These are phyloP conservation scores for Backusella sp. DNA, from an alignment of 192 early-diverging fungal genomes.

Conservation along the genomic window DNA sequence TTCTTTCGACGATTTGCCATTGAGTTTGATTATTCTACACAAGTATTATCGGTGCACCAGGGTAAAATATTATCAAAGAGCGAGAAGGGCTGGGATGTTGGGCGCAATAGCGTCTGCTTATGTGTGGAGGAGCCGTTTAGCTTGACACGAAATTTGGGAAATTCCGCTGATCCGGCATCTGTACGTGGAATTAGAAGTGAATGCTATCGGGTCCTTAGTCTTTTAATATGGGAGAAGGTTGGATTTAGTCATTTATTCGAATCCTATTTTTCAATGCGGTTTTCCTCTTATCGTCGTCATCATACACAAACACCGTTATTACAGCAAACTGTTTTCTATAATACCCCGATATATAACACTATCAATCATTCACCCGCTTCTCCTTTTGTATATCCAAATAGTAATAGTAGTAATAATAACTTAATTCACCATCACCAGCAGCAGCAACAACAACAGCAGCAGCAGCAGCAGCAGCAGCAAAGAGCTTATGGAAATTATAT, in stretches of 20 bases:
- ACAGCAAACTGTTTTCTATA: not conserved
- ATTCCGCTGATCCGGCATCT: conserved; percentile 76
- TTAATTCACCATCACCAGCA: not conserved
- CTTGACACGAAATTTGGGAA: conserved; percentile 83
- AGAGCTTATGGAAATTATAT: not conserved
- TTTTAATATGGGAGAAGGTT: not conserved
- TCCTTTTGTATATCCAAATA: not conserved
- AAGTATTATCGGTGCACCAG: conserved; percentile 78
- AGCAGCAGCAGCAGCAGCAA: not conserved
- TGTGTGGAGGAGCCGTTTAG: conserved; percentile 95
- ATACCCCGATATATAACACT: not conserved
- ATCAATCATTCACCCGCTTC: not conserved
- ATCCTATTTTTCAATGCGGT: not conserved
- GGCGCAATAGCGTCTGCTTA: conserved; percentile 63
- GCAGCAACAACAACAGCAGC: not conserved
- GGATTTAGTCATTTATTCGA: not conserved
- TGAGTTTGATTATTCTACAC: conserved; percentile 79
- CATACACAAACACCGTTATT: not conserved
- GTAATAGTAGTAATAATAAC: not conserved
- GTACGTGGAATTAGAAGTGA: conserved; percentile 78
- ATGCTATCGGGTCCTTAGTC: conserved; percentile 65
- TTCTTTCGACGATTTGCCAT: conserved; percentile 82
- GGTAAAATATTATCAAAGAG: conserved; percentile 77
- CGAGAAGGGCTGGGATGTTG: conserved; percentile 86
- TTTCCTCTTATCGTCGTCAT: not conserved